Percentiles rank a stretch among this genome's conserved stretches.
Evolutionary conservation across 331 rosid species (phyloP).

Genomic region (Dryas integrifolia): DNA sequence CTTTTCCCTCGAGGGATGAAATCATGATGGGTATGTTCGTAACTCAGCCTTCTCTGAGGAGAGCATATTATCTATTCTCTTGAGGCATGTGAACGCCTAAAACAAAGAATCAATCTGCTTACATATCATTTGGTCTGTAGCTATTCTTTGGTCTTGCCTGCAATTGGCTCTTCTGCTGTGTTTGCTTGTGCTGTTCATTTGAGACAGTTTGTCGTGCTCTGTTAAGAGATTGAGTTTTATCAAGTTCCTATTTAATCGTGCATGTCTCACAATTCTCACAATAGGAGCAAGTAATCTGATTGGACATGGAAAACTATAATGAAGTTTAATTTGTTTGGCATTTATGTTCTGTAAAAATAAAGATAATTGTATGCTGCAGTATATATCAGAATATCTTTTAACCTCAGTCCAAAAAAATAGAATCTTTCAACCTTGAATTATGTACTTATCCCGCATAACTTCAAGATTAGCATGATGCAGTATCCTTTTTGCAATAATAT

Average conservation of each 20-base stretch:
- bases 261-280: neutral
- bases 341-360: neutral
- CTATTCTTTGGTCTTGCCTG: conserved; percentile 37
- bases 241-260: neutral
- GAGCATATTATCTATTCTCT: conserved; percentile 21
- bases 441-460: neutral
- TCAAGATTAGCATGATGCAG: neutral
- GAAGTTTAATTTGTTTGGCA: neutral
- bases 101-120: conserved; percentile 20
- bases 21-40: conserved; percentile 35
- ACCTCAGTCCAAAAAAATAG: too few relatives aligned
- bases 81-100: conserved; percentile 33
- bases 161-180: conserved; percentile 37
- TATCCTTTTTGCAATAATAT: neutral
- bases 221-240: conserved; percentile 7
- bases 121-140: conserved; percentile 15
- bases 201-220: conserved; percentile 36
- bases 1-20: conserved; percentile 20
- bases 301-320: neutral
- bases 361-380: neutral
- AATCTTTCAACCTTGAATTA: neutral
- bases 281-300: neutral
- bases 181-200: conserved; percentile 39
- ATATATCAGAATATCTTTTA: neutral
- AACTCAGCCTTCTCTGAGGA: conserved; percentile 30